phyloP scores from a whole-genome alignment of 148 eudicot species.

The Rhododendron simsii region DNA sequence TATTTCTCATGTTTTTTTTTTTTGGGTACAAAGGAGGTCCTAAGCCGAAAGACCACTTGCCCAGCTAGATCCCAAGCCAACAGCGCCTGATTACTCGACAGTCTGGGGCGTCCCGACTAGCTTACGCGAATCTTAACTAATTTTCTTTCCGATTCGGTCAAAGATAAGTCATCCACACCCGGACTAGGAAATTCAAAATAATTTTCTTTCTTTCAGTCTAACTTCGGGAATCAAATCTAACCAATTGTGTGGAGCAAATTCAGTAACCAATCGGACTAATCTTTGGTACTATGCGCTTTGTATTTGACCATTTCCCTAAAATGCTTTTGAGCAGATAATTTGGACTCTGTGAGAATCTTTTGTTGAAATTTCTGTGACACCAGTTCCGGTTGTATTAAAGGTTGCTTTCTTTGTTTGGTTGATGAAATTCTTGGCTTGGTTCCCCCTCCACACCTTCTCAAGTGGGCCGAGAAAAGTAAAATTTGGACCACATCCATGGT shows the following conservation, averaged over 20 bases:
- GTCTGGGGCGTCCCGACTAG: too few relatives aligned
- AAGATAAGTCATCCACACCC: neutral
- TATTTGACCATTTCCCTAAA: neutral
- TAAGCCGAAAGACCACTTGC: too few relatives aligned
- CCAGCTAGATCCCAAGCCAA: neutral
- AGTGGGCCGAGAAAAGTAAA: neutral
- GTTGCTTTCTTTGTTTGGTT: neutral
- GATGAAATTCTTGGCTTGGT: neutral
- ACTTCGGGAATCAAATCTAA: too few relatives aligned
- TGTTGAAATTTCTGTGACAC: neutral
- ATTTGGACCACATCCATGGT: neutral
- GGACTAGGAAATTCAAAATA: neutral
- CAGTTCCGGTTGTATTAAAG: too few relatives aligned
- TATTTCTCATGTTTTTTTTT: neutral
- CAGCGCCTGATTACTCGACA: neutral
- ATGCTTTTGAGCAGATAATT: neutral
- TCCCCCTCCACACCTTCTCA: neutral
- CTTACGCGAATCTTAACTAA: too few relatives aligned
- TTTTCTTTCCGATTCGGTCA: accelerated
- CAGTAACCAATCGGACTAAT: too few relatives aligned
- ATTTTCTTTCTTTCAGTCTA: too few relatives aligned
- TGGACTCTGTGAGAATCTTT: neutral
- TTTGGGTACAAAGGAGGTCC: too few relatives aligned
- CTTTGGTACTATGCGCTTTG: neutral
- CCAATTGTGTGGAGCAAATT: too few relatives aligned